Conservation (phyloP, 1,139 yeast genomes). For the Taphrina betulina region DNA sequence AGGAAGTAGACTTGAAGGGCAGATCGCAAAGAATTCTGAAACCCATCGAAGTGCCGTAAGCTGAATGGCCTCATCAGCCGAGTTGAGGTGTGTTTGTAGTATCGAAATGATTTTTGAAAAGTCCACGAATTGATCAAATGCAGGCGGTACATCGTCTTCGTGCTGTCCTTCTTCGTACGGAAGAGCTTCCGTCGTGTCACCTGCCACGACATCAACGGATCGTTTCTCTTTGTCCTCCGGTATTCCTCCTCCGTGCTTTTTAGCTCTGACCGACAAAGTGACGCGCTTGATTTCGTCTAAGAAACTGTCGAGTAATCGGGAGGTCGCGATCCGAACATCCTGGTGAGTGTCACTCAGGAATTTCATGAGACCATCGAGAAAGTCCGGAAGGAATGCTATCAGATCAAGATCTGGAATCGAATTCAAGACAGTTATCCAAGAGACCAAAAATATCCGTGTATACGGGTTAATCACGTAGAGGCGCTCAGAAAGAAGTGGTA, state of each 20-base stretch:
- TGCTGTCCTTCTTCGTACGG: constrained; percentile 55
- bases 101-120: constrained; percentile 78
- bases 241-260: constrained; percentile 40
- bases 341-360: constrained; percentile 81
- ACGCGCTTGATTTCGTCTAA: constrained; percentile 77
- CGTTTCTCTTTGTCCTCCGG: background rate
- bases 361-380: constrained; percentile 77
- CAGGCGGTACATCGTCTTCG: constrained; percentile 13
- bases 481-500: constrained; percentile 84
- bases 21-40: constrained; percentile 66
- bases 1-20: constrained; percentile 73
- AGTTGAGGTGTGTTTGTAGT: constrained; percentile 71
- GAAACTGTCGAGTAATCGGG: constrained; percentile 69
- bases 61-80: constrained; percentile 74
- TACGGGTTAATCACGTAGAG: constrained; percentile 91
- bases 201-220: background rate
- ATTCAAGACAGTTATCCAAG: constrained; percentile 88
- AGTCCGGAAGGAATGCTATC: constrained; percentile 81
- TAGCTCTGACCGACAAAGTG: constrained; percentile 50
- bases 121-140: constrained; percentile 82
- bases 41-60: constrained; percentile 82
- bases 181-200: constrained; percentile 41
- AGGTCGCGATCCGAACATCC: constrained; percentile 85
- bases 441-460: constrained; percentile 76
- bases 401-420: constrained; percentile 90